Conservation (phyloP, 106 monocot genomes). For the Narthecium ossifragum region DNA sequence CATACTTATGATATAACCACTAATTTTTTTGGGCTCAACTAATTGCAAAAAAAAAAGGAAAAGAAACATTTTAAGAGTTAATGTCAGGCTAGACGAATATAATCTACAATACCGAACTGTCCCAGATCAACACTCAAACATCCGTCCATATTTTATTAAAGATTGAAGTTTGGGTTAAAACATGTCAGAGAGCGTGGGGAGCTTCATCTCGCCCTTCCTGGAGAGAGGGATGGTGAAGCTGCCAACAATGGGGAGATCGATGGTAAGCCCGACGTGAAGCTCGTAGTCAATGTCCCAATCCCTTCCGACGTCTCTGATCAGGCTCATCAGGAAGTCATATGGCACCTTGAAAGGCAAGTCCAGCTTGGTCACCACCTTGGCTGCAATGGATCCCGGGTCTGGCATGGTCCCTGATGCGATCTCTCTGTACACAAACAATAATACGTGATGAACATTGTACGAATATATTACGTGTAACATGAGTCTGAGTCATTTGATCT, state of each 20-base stretch:
- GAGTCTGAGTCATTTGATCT: background rate
- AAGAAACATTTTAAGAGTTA: too few relatives aligned
- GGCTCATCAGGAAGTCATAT: constrained; percentile 61
- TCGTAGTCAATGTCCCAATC: constrained; percentile 95
- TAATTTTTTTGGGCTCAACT: too few relatives aligned
- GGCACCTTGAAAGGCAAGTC: constrained; percentile 68
- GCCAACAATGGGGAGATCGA: constrained; percentile 81
- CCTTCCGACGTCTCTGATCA: constrained; percentile 59
- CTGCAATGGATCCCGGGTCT: constrained; percentile 63
- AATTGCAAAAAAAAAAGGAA: too few relatives aligned
- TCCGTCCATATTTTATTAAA: too few relatives aligned
- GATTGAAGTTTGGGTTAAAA: too few relatives aligned
- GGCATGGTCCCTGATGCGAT: constrained; percentile 54
- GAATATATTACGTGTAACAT: too few relatives aligned
- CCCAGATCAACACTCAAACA: too few relatives aligned
- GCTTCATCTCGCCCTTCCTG: constrained; percentile 66
- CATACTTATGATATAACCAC: too few relatives aligned
- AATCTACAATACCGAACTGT: too few relatives aligned
- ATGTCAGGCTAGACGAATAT: too few relatives aligned
- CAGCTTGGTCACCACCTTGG: constrained; percentile 36
- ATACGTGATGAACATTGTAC: background rate
- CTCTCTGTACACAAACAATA: constrained; percentile 22
- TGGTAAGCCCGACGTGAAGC: constrained; percentile 49
- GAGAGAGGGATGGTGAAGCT: constrained; percentile 75
- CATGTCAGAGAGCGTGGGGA: constrained; percentile 57